phyloP scores from a whole-genome alignment of 2,329 filamentous ascomycete genomes.

The Teratosphaeria gauchensis region DNA sequence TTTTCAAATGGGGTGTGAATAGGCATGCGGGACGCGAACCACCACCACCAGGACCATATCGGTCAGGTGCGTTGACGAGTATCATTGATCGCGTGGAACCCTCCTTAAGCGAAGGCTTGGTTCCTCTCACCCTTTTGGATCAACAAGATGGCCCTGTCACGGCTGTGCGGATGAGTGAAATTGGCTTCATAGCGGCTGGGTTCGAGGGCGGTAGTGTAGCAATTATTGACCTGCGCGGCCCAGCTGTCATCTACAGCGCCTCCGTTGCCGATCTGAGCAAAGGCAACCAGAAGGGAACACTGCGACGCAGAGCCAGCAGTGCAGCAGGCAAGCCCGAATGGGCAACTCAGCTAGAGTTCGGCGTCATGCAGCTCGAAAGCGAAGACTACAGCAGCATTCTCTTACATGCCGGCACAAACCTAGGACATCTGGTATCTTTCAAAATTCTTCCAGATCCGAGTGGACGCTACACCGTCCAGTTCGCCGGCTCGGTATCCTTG shows the following conservation, averaged over 20 bases:
- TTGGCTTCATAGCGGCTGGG: slow-evolving; percentile 82
- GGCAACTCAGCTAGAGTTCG: slow-evolving; percentile 78
- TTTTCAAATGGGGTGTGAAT: slow-evolving; percentile 86
- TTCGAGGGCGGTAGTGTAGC: slow-evolving; percentile 73
- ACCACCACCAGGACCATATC: slow-evolving; percentile 39
- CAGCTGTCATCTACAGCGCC: slow-evolving; percentile 68
- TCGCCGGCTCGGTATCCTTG: slow-evolving; percentile 57
- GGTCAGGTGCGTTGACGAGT: slow-evolving; percentile 51
- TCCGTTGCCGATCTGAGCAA: slow-evolving; percentile 65
- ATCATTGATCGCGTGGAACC: slow-evolving; percentile 65
- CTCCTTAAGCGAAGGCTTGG: slow-evolving; percentile 63
- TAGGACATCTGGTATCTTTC: slow-evolving; percentile 77
- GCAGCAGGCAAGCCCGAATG: slow-evolving; percentile 52
- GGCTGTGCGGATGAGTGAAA: slow-evolving; percentile 73
- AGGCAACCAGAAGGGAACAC: slow-evolving; percentile 64
- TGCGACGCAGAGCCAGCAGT: slow-evolving; percentile 45
- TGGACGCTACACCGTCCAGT: slow-evolving; percentile 61
- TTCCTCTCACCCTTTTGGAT: slow-evolving; percentile 73
- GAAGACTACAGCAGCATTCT: slow-evolving; percentile 91
- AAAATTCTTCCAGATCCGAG: slow-evolving; percentile 69
- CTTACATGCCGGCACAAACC: slow-evolving; percentile 80
- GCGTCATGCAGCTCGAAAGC: slow-evolving; percentile 85
- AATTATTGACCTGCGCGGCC: slow-evolving; percentile 80
- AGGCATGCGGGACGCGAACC: slow-evolving; percentile 57
- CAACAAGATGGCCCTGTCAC: slow-evolving; percentile 75